These are phyloP conservation scores for Echria macrotheca DNA, from an alignment of 495 filamentous ascomycete species.

Conservation along the genomic window DNA sequence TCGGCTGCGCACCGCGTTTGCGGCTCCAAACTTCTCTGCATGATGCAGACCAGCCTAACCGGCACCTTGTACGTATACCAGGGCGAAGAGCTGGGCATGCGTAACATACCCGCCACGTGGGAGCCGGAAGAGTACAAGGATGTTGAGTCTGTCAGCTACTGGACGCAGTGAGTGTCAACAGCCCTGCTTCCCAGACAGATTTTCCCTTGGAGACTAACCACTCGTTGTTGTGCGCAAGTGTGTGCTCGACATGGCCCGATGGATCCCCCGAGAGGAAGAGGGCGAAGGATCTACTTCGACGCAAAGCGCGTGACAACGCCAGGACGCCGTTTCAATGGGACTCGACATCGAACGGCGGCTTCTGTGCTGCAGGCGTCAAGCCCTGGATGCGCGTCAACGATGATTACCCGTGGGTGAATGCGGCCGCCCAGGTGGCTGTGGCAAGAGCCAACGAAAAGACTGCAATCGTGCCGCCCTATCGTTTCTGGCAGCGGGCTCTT, in stretches of 20 bases:
- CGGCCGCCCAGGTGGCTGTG: conserved; percentile 30
- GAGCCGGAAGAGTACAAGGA: conserved; percentile 61
- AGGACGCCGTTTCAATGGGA: conserved; percentile 60
- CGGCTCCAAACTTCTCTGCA: conserved; percentile 59
- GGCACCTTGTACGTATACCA: conserved; percentile 57
- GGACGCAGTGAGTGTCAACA: conserved; percentile 8
- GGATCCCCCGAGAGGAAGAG: background rate
- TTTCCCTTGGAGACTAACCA: background rate
- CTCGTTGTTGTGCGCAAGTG: background rate
- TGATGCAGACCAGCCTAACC: conserved; percentile 41
- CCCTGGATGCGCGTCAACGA: conserved; percentile 53
- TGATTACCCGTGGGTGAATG: conserved; percentile 40
- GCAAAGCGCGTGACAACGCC: conserved; percentile 53
- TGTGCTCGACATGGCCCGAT: conserved; percentile 3
- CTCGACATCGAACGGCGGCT: conserved; percentile 45
- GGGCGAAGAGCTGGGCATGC: conserved; percentile 66
- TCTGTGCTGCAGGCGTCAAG: conserved; percentile 25
- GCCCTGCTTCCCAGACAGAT: no score
- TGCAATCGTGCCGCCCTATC: conserved; percentile 27
- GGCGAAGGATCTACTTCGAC: background rate
- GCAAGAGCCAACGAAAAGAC: conserved; percentile 12
- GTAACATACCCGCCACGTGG: conserved; percentile 58
- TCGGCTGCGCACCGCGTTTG: conserved; percentile 40
- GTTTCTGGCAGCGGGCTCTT: conserved; percentile 43
- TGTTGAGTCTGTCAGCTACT: conserved; percentile 39